Conservation (phyloP, 2,329 filamentous ascomycete genomes). For the Nectriaceae sp. region DNA sequence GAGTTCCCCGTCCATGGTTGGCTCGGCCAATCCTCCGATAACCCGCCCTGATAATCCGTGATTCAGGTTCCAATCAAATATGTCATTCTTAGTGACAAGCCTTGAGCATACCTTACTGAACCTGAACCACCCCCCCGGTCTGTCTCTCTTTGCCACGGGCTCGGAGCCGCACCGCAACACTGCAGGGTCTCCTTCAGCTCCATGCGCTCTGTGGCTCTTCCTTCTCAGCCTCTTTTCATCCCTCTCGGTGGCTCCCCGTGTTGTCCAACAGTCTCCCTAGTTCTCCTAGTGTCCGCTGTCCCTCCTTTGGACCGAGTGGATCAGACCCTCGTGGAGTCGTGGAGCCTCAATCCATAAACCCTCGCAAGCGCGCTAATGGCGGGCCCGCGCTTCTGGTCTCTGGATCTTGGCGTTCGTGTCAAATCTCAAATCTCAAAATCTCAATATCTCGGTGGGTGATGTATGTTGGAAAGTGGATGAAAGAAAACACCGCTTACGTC, state of each 20-base stretch:
- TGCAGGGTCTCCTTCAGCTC: background rate
- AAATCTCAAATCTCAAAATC: no score
- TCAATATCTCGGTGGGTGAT: no score
- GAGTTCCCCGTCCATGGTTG: background rate
- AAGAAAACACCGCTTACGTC: no score
- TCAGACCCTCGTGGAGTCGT: conserved; percentile 20
- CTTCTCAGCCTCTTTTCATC: background rate
- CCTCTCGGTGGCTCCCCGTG: background rate
- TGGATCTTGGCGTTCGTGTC: background rate
- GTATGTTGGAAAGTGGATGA: no score
- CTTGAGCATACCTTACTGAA: background rate
- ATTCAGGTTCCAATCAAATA: background rate
- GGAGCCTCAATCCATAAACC: background rate
- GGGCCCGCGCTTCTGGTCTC: conserved; percentile 23
- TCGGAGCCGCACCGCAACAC: background rate
- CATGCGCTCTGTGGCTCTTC: background rate
- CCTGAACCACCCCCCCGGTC: background rate
- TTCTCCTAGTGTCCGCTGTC: conserved; percentile 15
- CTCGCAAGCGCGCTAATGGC: conserved; percentile 23
- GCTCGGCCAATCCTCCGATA: background rate
- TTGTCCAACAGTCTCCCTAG: conserved; percentile 4
- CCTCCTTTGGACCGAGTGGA: conserved; percentile 31
- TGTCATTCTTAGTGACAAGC: background rate
- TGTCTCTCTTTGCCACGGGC: background rate
- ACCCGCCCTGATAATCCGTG: background rate